Percentiles rank a stretch among this genome's conserved stretches.
These are phyloP conservation scores for Thelonectria blattea DNA, from an alignment of 2,329 filamentous ascomycete species.

Conservation along the genomic window DNA sequence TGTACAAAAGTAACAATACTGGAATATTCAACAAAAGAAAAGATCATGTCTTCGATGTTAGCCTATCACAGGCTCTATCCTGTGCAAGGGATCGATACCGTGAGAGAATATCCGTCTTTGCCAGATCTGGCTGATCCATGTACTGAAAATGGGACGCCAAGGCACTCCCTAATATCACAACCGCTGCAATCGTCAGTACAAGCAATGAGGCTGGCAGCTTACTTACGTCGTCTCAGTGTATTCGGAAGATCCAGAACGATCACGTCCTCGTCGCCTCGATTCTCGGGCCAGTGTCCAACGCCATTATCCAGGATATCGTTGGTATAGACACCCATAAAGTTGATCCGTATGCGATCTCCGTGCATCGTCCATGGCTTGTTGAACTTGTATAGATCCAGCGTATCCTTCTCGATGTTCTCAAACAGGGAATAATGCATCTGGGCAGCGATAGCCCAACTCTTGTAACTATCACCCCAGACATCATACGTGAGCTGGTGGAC, in stretches of 20 bases:
- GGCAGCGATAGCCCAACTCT: constrained; percentile 26
- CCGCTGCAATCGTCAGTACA: constrained; percentile 16
- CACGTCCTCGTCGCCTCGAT: constrained; percentile 16
- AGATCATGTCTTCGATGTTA: too few relatives aligned
- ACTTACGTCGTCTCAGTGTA: constrained; percentile 26
- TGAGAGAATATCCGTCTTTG: constrained; percentile 20
- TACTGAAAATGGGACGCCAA: constrained; percentile 29
- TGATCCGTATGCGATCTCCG: constrained; percentile 27
- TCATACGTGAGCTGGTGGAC: constrained; percentile 24
- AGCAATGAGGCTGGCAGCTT: fast-evolving
- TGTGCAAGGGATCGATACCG: constrained; percentile 24
- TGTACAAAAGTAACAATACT: too few relatives aligned
- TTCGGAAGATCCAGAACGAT: constrained; percentile 22
- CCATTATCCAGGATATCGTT: constrained; percentile 25
- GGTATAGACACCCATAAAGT: constrained; percentile 29
- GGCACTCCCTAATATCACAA: constrained; percentile 24
- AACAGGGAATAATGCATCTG: constrained; percentile 31
- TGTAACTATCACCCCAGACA: constrained; percentile 24
- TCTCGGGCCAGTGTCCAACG: constrained; percentile 5
- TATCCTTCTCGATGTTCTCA: constrained; percentile 29
- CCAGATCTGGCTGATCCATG: constrained; percentile 14
- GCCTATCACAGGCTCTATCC: too few relatives aligned
- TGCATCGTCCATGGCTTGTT: constrained; percentile 28
- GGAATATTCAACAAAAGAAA: too few relatives aligned
- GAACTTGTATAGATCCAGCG: constrained; percentile 27